Evolutionary conservation across 805 yeast genomes (phyloP), one percentile per base, ranked within the genome.

Genomic region (Osmozyma mogii): DNA sequence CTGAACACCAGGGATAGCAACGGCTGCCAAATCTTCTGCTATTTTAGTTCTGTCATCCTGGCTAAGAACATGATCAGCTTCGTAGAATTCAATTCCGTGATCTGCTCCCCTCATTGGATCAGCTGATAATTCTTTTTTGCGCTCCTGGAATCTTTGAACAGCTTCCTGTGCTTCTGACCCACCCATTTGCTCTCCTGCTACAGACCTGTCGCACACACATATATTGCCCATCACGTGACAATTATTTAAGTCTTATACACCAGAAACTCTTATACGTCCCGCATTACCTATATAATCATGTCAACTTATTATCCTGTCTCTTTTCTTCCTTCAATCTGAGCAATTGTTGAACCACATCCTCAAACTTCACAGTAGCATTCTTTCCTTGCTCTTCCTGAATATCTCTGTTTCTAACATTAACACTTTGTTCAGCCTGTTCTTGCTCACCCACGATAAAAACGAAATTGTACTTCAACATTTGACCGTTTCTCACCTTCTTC

Each of bases 401-500:
- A 58, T 92, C 97, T 70, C 98, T 83, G 69, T 87, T 85, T 74
- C 99, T 85, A 45, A 92, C 82, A 57, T 92, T 92, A 45, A 92
- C 99, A 44, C 88, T 70, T 40, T 72, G 60, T 45, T 77, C 73
- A 40, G 65, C 64, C 68, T 81, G 73, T 67, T 92, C 99, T 52
- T 84, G 87, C 56, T 84, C 96, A 61, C 99, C 99, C 43, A 92
- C 98, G 56, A 87, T 83, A 61, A 89, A 87, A 52, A 89, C 83
- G 65, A 87, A 92, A 72, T 92, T 92, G 68, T 87, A 92, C 61
- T 83, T 87, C 65, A 80, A 78, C 54, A 89, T 54, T 72, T 92
- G 97, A 50, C 96, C 98, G 47, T 75, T 83, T 74, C 98, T 85
- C 38, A 92, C 87, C 79, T 92, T 92, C 89, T 92, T 92, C 60